Evolutionary conservation across 306 rosid species (phyloP).

Genomic region (Casuarina equisetifolia): DNA sequence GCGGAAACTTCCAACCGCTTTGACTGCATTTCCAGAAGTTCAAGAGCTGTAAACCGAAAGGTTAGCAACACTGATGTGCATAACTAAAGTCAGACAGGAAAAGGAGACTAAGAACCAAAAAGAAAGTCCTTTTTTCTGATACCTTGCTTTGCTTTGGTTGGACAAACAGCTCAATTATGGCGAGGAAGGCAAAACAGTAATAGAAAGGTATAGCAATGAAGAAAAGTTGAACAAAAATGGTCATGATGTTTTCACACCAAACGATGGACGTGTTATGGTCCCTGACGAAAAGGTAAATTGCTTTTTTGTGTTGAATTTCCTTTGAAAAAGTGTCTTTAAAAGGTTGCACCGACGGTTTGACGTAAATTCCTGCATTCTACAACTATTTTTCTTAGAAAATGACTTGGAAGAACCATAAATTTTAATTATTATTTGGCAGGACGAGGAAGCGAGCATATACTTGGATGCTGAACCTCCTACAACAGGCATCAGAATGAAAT

Average conservation of each 20-base stretch:
- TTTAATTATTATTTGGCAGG: background rate
- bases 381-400: background rate
- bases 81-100: slow-evolving; percentile 4
- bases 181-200: slow-evolving; percentile 27
- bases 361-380: background rate
- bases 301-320: background rate
- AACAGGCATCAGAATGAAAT: slow-evolving; percentile 16
- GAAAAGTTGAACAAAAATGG: slow-evolving; percentile 32
- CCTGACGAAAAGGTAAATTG: slow-evolving; percentile 35
- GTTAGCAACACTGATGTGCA: slow-evolving; percentile 28
- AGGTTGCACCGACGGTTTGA: background rate
- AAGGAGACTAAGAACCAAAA: background rate
- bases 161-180: slow-evolving; percentile 48
- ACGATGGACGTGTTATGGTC: slow-evolving; percentile 30
- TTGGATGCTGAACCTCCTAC: slow-evolving; percentile 15
- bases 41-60: slow-evolving; percentile 51
- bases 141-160: background rate
- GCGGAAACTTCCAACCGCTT: slow-evolving; percentile 16
- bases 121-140: slow-evolving; percentile 3
- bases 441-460: slow-evolving; percentile 35
- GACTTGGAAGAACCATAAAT: background rate
- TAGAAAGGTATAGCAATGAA: slow-evolving; percentile 25
- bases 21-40: slow-evolving; percentile 27
- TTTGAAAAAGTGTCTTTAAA: background rate
- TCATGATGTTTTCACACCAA: slow-evolving; percentile 18